phyloP scores from a whole-genome alignment of 257 asterid genomes.

The Agastache rugosa region DNA sequence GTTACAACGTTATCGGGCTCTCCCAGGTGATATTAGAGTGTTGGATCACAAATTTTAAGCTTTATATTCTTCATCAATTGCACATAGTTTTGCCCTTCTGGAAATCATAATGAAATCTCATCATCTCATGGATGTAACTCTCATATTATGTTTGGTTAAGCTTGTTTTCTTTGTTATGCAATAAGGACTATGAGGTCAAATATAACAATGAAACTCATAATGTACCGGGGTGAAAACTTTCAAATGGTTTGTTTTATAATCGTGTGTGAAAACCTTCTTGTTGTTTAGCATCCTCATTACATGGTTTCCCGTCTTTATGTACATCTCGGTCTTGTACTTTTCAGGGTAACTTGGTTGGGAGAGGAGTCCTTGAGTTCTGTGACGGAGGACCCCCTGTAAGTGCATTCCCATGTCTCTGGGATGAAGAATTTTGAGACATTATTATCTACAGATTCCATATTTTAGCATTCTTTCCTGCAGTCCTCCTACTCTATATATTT shows the following conservation, averaged over 20 bases:
- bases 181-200: conserved; percentile 6
- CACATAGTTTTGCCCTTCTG: not conserved
- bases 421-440: conserved; percentile 5
- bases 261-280: not conserved
- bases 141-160: not conserved
- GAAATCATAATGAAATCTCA: not conserved
- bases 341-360: conserved; percentile 86
- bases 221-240: not conserved
- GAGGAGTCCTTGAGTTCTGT: conserved; percentile 87
- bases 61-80: conserved; percentile 26
- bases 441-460: conserved; percentile 17
- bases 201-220: not conserved
- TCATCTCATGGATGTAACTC: conserved; percentile 1
- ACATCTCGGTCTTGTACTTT: conserved; percentile 29
- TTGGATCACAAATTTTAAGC: not conserved
- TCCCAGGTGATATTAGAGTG: conserved; percentile 66
- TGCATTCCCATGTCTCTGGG: conserved; percentile 23
- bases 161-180: not conserved
- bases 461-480: not conserved
- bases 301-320: conserved; percentile 4
- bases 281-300: not conserved
- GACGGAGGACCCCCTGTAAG: conserved; percentile 91
- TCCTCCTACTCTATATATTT: not conserved
- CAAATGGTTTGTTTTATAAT: not conserved
- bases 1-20: conserved; percentile 77